Evolutionary conservation across 495 filamentous ascomycete species (phyloP).

Genomic region (Xylaria bambusicola): DNA sequence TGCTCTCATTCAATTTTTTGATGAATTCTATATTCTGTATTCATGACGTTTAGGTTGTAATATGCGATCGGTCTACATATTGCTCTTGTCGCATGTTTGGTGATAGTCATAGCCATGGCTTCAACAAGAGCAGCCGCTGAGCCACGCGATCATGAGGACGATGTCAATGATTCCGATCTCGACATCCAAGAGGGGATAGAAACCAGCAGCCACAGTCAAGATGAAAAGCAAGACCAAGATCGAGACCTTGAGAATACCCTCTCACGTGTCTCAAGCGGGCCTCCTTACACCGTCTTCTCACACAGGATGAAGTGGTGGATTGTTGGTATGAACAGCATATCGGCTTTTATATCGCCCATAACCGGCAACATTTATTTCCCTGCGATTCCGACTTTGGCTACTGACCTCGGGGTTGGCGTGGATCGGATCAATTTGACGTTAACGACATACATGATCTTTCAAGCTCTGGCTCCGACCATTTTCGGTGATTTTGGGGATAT

Average conservation of each 20-base stretch:
- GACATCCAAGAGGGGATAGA: not conserved
- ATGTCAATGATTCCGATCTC: constrained; percentile 1
- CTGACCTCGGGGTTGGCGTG: constrained; percentile 58
- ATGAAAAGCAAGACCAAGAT: constrained; percentile 9
- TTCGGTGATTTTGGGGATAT: constrained; percentile 63
- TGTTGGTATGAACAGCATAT: constrained; percentile 64
- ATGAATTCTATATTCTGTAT: no score
- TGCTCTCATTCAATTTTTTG: no score
- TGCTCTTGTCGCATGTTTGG: not conserved
- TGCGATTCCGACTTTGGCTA: constrained; percentile 59
- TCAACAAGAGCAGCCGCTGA: not conserved
- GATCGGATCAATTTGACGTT: constrained; percentile 67
- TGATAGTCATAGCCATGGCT: not conserved
- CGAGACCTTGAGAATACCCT: constrained; percentile 28
- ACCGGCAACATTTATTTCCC: constrained; percentile 83
- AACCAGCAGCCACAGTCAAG: constrained; percentile 6
- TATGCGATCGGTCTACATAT: no score
- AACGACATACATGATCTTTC: constrained; percentile 66
- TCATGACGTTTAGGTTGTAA: no score
- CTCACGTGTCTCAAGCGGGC: constrained; percentile 39
- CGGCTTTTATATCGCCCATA: constrained; percentile 70
- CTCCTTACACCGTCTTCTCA: constrained; percentile 60
- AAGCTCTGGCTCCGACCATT: constrained; percentile 60
- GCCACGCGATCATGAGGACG: not conserved
- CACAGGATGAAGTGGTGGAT: constrained; percentile 59